A percentile compares a stretch with the other conserved stretches of the same genome.
phyloP scores from a whole-genome alignment of 495 filamentous ascomycete species.

The Xylaria nigripes region DNA sequence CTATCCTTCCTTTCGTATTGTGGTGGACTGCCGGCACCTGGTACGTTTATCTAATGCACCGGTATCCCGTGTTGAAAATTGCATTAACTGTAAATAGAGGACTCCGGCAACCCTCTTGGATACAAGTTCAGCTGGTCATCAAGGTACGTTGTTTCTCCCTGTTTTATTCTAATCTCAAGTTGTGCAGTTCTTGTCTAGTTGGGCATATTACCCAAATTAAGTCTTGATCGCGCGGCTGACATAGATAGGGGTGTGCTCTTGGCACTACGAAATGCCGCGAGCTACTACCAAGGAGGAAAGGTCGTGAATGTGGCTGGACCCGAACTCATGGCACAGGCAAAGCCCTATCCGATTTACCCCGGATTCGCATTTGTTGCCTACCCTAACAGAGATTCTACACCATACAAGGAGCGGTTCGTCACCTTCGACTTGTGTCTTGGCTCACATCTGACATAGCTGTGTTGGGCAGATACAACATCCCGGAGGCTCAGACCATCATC shows the following conservation, averaged over 20 bases:
- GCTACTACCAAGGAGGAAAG: slow-evolving; percentile 73
- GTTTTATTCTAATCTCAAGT: not conserved
- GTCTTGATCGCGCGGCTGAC: not conserved
- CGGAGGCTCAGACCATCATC: slow-evolving; percentile 68
- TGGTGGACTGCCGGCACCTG: slow-evolving; percentile 64
- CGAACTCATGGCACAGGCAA: slow-evolving; percentile 78
- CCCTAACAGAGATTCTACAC: slow-evolving; percentile 82
- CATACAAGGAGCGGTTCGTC: slow-evolving; percentile 60
- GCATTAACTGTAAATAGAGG: slow-evolving; percentile 47
- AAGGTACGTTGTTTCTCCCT: slow-evolving; percentile 2
- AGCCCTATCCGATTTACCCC: slow-evolving; percentile 87
- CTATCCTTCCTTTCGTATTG: slow-evolving; percentile 78
- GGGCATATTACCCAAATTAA: not conserved
- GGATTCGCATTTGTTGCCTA: slow-evolving; percentile 87
- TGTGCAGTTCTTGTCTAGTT: not conserved
- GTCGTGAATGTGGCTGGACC: slow-evolving; percentile 51
- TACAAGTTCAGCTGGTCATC: slow-evolving; percentile 89
- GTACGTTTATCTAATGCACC: not conserved
- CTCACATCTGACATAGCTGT: not conserved
- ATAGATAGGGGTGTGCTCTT: slow-evolving; percentile 70
- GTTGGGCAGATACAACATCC: slow-evolving; percentile 60
- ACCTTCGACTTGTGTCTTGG: not conserved
- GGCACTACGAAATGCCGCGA: slow-evolving; percentile 77
- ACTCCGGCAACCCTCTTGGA: slow-evolving; percentile 82
- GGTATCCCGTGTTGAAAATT: not conserved